Evolutionary conservation across 148 eudicot species (phyloP), one percentile per base, ranked within the genome.

Genomic region (Vaccinium myrtillus): DNA sequence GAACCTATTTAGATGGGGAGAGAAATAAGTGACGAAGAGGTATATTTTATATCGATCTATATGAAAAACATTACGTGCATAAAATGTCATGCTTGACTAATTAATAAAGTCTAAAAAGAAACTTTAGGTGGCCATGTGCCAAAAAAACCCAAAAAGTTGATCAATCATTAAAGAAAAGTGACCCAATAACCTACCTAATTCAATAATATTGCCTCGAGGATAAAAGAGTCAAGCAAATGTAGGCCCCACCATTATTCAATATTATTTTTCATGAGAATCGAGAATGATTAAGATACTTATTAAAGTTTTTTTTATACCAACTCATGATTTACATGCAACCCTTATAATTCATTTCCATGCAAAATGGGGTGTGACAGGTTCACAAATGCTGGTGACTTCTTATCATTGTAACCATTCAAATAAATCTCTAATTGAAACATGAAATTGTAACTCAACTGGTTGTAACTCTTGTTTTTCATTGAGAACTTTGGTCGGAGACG

Each of bases 121-220:
- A 27, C 39, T 69, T 25, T 69, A 27, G 74, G 32, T 69, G 39
- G 39, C 74, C 74, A 69, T 69, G 74, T 69, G 74, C 74, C 0
- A 69, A 25, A 63, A 25, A 63, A 69, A 25, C 27, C 36, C 39
- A 69, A 69, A 69, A 69, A 69, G 74, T 13, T 27, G 39, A 69
- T 27, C 74, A 69, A 69, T 69, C 74, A 69, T 69, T 69, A 69
- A 27, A 30, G 74, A 69, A 69, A 67, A 69, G 74, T 25, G 7
- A 12, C 39, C 11, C 14, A 53, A 53, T 25, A 69, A 69, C 36
- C 13, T 11, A 65, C 71, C 71, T 65, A 65, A 65, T 65, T 11
- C 71, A 65, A 65, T 65, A 65, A 65, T 65, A 65, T 65, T 65
- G 71, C 71, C 71, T 65, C 32, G 71, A 65, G 71, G 32, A 65